Evolutionary conservation across 805 yeast species (phyloP), one percentile per base, ranked within the genome.

Genomic region (Blastobotrys robertii): DNA sequence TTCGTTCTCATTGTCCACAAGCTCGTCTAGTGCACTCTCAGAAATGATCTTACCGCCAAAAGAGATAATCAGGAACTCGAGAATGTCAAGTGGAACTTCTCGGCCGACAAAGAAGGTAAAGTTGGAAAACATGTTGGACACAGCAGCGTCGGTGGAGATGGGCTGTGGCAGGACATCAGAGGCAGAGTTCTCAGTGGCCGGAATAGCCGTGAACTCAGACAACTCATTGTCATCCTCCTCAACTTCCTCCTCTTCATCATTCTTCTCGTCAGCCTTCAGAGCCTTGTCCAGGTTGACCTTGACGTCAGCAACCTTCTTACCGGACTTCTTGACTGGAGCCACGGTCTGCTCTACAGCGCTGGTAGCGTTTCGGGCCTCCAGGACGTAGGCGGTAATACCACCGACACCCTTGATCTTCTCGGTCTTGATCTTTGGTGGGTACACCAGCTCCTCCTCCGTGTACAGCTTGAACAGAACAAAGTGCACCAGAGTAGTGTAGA

Each of bases 71-170:
- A 87, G 72, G 60, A 92, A 84, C 67, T 92, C 97, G 51, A 90
- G 68, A 51, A 87, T 76, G 54, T 92, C 97, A 49, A 88, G 69
- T 19, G 97, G 85, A 34, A 92, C 97, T 68, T 92, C 98, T 65
- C 98, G 83, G 43, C 97, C 95, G 45, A 92, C 76, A 59, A 67
- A 92, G 64, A 92, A 90, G 3, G 81, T 75, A 60, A 87, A 83
- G 44, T 76, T 74, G 36, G 81, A 69, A 57, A 90, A 84, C 40
- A 92, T 66, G 31, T 71, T 68, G 9, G 85, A 72, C n/a, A 74
- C 66, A 8, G 34, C 36, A 14, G 47, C 46, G n/a, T 54, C 46
- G 8, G 47, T 22, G 14, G 34, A 19, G 15, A 38, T 37, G 6
- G 87, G 97, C 66, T 88, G 97, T 38, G 67, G 66, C 54, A 88